Base-by-base conservation (phyloP, 2,329 filamentous ascomycete genomes). In the Ophiostoma sp. region DNA sequence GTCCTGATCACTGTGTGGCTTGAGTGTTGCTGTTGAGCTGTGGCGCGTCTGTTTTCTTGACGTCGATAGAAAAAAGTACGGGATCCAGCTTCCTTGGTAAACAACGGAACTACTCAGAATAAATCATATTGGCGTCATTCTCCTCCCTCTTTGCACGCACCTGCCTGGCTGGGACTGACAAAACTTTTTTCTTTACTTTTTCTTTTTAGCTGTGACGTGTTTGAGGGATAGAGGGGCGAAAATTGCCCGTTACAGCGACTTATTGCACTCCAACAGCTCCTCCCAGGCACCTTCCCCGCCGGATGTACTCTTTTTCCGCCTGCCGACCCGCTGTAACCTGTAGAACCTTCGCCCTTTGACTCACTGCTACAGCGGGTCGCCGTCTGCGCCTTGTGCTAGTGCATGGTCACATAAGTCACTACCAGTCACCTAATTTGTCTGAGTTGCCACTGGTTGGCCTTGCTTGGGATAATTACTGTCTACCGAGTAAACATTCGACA, bases 241-340 rank as follows among this genome's bases (percentile, higher is more conserved):
- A 36, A 9, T 17, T 25, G 31, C 57, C 48, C 52, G 15, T 59
- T 66, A 33, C 69, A 73, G 71, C 61, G 70, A 42, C 50, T n/a
- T 45, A 33, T 36, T 28, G 45, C 36, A 6, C 66, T 63, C 2
- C 31, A 28, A 33, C 12, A n/a, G 39, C 45, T n/a, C 39, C 17
- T 52, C 31, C 9, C 25, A 8, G 19, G 45, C 55, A 50, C 15
- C 73, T 68, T 71, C 73, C 66, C 73, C 73, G 73, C 73, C 73
- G 73, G 73, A 72, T 59, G 70, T 72, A 66, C 33, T 66, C 61
- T 74, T 72, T 74, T 74, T 70, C 73, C 70, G 69, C 48, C 70
- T 64, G 19, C 66, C 66, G 66, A 55, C 19, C 45, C 66, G 45
- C 66, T 69, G 66, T 52, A 52, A 22, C 45, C 11, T 22, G 19